Base-by-base conservation (phyloP, 2,329 filamentous ascomycete genomes). In the Onygenales sp. region DNA sequence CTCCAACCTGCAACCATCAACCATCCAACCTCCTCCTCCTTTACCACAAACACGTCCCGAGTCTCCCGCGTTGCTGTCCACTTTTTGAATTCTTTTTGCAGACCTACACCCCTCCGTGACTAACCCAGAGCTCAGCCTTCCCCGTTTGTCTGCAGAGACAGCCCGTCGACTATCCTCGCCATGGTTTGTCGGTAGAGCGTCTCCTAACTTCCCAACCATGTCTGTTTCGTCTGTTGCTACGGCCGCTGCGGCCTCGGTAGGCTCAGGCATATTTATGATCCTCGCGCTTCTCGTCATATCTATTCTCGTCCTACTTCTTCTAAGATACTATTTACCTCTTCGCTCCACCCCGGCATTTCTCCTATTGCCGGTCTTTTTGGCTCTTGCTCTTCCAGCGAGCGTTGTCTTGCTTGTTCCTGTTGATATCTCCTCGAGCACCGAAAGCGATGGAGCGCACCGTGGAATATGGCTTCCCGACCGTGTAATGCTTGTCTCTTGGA, bases 391-490 rank as follows among this genome's bases (percentile, higher is more conserved):
- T 5, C 94, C 93, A 9, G 88, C 89, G 46, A 91, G 87, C 68
- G 92, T 95, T 64, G 83, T 97, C 27, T 77, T 98, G 27, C 81
- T 98, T 21, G 90, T 98, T 6, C 93, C 93, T 4, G 94, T 98
- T 68, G 93, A 98, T 70, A 83, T 98, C 59, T 91, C 92, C 1
- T 95, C 91, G 6, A 92, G 82, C 65, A 85, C 88, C 21, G 80
- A 83, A 47, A 83, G 84, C 49, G 84, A 87, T 56, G 85, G 87
- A 69, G 83, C 81, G 13, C 79, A 82, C 13, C 81, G 85, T 61
- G 93, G 91, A 36, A 87, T 98, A 64, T 96, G 91, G 88, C 79
- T 98, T 36, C 86, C 88, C 4, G 78, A 86, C 59, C 76, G 84
- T 49, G 80, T 91, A 32, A 77, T 96, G 48, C 76, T 94, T 63